These are phyloP conservation scores for Funneliformis geosporum DNA, from an alignment of 192 early-diverging fungal genomes.

Conservation along the genomic window DNA sequence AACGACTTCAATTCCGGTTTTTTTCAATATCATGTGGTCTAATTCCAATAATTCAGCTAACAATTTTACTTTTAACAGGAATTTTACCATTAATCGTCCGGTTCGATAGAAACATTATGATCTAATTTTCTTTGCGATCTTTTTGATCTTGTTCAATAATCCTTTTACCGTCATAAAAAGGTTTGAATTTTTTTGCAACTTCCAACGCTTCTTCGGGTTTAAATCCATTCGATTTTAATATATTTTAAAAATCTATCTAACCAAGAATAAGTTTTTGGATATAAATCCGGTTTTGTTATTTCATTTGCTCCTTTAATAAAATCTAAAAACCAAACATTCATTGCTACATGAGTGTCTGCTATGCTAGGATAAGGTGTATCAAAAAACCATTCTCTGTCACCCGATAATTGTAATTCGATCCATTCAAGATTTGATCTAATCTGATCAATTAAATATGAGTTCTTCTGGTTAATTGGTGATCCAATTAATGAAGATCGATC, in stretches of 20 bases:
- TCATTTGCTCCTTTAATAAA: slow-evolving; percentile 30
- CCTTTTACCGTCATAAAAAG: background rate
- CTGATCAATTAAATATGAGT: slow-evolving; percentile 33
- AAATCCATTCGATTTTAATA: slow-evolving; percentile 15
- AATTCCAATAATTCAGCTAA: slow-evolving; percentile 31
- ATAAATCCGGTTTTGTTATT: slow-evolving; percentile 14
- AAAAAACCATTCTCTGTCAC: slow-evolving; percentile 39
- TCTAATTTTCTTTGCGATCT: slow-evolving; percentile 17
- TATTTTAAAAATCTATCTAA: slow-evolving; percentile 37
- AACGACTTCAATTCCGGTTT: slow-evolving; percentile 32
- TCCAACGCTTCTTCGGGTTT: slow-evolving; percentile 36
- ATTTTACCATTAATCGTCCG: slow-evolving; percentile 49
- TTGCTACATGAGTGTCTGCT: slow-evolving; percentile 38
- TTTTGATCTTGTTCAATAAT: slow-evolving; percentile 5
- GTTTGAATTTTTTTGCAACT: slow-evolving; percentile 30
- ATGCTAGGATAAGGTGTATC: slow-evolving; percentile 31
- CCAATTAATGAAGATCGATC: slow-evolving; percentile 37
- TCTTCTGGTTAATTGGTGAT: slow-evolving; percentile 23
- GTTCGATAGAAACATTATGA: slow-evolving; percentile 36
- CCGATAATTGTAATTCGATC: slow-evolving; percentile 33
- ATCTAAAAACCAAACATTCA: slow-evolving; percentile 36
- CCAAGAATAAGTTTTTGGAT: slow-evolving; percentile 38
- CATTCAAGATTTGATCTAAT: slow-evolving; percentile 34
- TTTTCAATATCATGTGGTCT: slow-evolving; percentile 22
- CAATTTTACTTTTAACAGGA: slow-evolving; percentile 37